These are phyloP conservation scores for Phytopythium kandeliae DNA, from an alignment of 352 stramenopile genomes.

Conservation along the genomic window DNA sequence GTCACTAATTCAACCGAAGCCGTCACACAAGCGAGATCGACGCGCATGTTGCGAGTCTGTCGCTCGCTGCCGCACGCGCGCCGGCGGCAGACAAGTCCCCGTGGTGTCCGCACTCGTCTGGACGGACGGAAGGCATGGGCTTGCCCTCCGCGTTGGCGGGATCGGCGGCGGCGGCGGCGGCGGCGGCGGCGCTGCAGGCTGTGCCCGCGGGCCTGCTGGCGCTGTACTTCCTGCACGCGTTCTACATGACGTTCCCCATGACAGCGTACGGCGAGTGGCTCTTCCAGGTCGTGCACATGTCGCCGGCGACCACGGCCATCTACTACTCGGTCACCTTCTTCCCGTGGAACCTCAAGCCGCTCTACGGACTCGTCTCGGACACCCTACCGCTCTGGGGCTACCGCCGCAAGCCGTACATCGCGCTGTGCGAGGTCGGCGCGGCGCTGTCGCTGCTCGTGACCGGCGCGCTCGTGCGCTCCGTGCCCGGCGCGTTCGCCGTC, in stretches of 20 bases:
- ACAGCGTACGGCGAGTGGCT: conserved; percentile 75
- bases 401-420: conserved; percentile 80
- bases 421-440: conserved; percentile 56
- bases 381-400: conserved; percentile 66
- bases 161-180: not conserved
- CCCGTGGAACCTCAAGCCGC: conserved; percentile 82
- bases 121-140: too few relatives aligned
- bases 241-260: conserved; percentile 72
- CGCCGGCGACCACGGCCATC: conserved; percentile 64
- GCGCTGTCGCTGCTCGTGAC: conserved; percentile 53
- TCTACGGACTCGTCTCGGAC: conserved; percentile 78
- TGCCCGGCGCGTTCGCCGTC: conserved; percentile 61
- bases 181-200: conserved; percentile 8
- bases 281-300: conserved; percentile 73
- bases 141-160: not conserved
- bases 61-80: too few relatives aligned
- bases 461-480: conserved; percentile 40
- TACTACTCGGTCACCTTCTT: conserved; percentile 84
- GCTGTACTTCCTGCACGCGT: conserved; percentile 78
- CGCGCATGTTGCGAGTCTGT: too few relatives aligned
- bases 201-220: conserved; percentile 51
- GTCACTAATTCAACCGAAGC: too few relatives aligned
- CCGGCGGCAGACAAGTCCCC: too few relatives aligned
- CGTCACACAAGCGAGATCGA: too few relatives aligned
- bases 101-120: too few relatives aligned